These are phyloP conservation scores for Candida insectorum DNA, from an alignment of 805 yeast genomes.

Conservation along the genomic window DNA sequence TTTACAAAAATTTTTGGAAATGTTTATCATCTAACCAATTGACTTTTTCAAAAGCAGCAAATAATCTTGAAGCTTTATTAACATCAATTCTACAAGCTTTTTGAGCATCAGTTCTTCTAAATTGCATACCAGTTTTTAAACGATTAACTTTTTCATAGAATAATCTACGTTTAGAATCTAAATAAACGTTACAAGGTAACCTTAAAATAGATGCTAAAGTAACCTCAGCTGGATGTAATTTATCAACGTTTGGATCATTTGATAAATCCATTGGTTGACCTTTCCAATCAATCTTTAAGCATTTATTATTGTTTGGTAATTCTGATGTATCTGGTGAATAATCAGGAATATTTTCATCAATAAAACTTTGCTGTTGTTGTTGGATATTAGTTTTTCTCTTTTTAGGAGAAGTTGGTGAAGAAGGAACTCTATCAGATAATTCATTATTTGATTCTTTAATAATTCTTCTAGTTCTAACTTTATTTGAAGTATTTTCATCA, in stretches of 20 bases:
- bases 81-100: conserved; percentile 97
- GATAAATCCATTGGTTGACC: conserved; percentile 95
- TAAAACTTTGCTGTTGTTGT: conserved; percentile 44
- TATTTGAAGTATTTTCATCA: conserved; percentile 34
- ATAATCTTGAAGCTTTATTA: conserved; percentile 88
- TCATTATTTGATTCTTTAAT: conserved; percentile 23
- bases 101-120: conserved; percentile 96
- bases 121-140: conserved; percentile 64
- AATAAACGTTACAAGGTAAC: conserved; percentile 80
- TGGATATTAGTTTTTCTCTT: conserved; percentile 32
- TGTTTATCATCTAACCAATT: conserved; percentile 86
- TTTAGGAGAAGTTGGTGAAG: conserved; percentile 22
- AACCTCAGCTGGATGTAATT: conserved; percentile 90
- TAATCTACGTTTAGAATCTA: conserved; percentile 65
- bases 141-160: conserved; percentile 87
- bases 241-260: conserved; percentile 64
- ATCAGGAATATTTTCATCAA: conserved; percentile 74
- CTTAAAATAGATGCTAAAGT: conserved; percentile 83
- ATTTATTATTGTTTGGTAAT: conserved; percentile 64
- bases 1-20: conserved; percentile 41
- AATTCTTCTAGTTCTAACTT: conserved; percentile 59
- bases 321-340: conserved; percentile 69
- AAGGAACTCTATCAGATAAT: conserved; percentile 9
- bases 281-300: conserved; percentile 92
- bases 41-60: conserved; percentile 84